phyloP scores from a whole-genome alignment of 2,329 filamentous ascomycete genomes.

The Coleophoma cylindrospora region DNA sequence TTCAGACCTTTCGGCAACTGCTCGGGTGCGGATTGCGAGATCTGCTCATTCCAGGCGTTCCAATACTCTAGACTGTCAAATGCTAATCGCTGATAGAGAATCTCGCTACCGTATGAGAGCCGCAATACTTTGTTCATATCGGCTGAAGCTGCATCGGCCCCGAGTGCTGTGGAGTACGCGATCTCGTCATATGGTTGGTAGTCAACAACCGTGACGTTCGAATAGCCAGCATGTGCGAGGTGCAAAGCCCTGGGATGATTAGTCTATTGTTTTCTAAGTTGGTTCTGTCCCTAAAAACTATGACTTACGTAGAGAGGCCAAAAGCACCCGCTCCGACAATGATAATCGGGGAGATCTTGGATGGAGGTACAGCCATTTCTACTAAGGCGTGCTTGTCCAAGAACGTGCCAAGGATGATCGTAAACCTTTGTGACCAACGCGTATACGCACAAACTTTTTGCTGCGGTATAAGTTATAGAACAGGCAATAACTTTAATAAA shows the following conservation, averaged over 20 bases:
- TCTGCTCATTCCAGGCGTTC: slow-evolving; percentile 3
- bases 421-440: no score
- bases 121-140: slow-evolving; percentile 41
- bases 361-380: no score
- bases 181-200: slow-evolving; percentile 36
- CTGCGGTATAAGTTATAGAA: no score
- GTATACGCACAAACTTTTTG: no score
- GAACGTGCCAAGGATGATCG: no score
- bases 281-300: no score
- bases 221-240: slow-evolving; percentile 36
- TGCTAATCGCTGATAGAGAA: slow-evolving; percentile 15
- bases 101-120: slow-evolving; percentile 32
- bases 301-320: no score
- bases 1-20: slow-evolving; percentile 2
- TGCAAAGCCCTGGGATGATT: slow-evolving; percentile 27
- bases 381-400: no score
- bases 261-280: no score
- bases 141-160: slow-evolving; percentile 38
- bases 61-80: slow-evolving; percentile 1
- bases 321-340: no score
- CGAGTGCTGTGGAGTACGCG: slow-evolving; percentile 33
- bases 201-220: slow-evolving; percentile 40
- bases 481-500: no score
- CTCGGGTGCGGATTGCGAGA: not conserved
- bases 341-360: no score